Percentiles rank a stretch among this genome's conserved stretches.
These are phyloP conservation scores for Phytophthora citrophthora DNA, from an alignment of 352 stramenopile genomes.

Conservation along the genomic window DNA sequence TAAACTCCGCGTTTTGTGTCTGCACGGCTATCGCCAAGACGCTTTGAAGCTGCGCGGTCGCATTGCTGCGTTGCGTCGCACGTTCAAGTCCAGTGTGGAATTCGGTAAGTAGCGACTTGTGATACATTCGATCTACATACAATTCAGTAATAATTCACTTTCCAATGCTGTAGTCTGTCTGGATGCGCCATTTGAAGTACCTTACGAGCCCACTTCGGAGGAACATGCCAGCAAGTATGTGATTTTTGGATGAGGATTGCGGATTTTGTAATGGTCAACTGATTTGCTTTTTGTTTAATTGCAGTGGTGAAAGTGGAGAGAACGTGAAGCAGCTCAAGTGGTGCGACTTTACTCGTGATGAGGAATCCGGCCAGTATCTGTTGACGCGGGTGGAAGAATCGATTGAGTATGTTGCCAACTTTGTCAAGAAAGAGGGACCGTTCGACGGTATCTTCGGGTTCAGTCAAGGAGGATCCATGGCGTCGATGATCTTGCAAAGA, in stretches of 20 bases:
- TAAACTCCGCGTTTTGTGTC: slow-evolving; percentile 83
- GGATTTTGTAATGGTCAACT: neutral
- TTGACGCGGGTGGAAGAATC: slow-evolving; percentile 65
- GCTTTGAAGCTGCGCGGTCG: slow-evolving; percentile 72
- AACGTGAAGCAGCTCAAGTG: slow-evolving; percentile 74
- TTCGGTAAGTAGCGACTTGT: slow-evolving; percentile 59
- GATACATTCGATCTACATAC: neutral
- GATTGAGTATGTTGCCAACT: slow-evolving; percentile 67
- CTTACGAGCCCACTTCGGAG: slow-evolving; percentile 68
- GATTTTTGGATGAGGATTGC: neutral
- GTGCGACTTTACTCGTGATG: slow-evolving; percentile 68
- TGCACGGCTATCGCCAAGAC: slow-evolving; percentile 87
- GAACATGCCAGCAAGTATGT: slow-evolving; percentile 54
- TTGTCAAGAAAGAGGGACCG: slow-evolving; percentile 74
- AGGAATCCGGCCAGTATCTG: slow-evolving; percentile 45
- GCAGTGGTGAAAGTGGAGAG: slow-evolving; percentile 40
- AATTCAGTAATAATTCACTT: neutral
- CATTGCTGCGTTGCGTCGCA: slow-evolving; percentile 72
- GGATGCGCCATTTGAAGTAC: slow-evolving; percentile 74
- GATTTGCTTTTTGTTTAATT: neutral
- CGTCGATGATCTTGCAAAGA: slow-evolving; percentile 68
- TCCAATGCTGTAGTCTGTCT: slow-evolving; percentile 60
- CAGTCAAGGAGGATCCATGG: slow-evolving; percentile 81
- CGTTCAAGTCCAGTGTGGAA: slow-evolving; percentile 81
- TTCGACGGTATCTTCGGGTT: slow-evolving; percentile 90